Evolutionary conservation across 176 grass and related monocot genomes (phyloP), one percentile per base, ranked within the genome.

Genomic region (Luzula sylvatica): DNA sequence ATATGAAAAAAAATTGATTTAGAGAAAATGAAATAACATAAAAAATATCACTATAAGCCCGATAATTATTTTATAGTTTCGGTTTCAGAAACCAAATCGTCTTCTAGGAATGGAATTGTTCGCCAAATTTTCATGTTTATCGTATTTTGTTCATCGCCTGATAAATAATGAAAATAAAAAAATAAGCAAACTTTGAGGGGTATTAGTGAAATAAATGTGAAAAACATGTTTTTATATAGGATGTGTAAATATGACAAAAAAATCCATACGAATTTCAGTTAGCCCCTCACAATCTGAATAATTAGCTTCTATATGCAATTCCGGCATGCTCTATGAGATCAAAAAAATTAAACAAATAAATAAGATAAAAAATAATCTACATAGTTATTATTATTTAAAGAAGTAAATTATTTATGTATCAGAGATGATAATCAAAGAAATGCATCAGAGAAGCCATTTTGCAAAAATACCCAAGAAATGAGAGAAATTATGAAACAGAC

Each of bases 111-210:
- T 16, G 85, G 85, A 66, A 86, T 38, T 11, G 92, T 96, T 46
- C 75, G 86, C 92, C 92, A 95, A 63, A 86, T 77, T 56, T 86
- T 80, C 55, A 90, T 60, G 52, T 65, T 72, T 48, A 80, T 26
- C 29, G 29, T 42, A 11, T 49, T 70, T 17, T 90, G 69, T 21
- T 70, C 81, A 72, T 39, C 55, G 51, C 38, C 77, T 88, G 66
- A 48, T 28, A 53, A 43, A 7, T 23, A 69, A 5, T 45, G 5
- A 35, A 24, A 8, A 29, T 22, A 40, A n/a, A 14, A 32, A 8
- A 53, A 4, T 42, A 60, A 51, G 50, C 47, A 35, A 64, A n/a
- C 5, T 35, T 35, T 35, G 30, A 4, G 29, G 29, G 3, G 8
- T 8, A 32, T 32, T 32, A 8, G 29, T 32, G 16, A 7, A 9